Conservation (phyloP, 176 grass and related monocot species). For the Bromus sterilis region DNA sequence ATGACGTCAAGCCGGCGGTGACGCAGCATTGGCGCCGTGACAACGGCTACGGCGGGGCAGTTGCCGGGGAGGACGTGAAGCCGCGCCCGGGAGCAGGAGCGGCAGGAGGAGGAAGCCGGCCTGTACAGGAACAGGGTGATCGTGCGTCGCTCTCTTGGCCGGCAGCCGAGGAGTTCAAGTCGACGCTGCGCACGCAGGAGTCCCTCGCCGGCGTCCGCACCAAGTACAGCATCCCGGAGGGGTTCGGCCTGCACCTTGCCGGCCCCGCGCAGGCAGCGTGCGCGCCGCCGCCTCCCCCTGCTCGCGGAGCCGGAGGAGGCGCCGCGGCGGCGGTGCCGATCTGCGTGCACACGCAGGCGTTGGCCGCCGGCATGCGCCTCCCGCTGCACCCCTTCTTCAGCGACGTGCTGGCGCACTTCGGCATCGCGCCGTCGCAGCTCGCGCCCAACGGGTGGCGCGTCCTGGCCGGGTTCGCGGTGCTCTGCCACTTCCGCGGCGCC, state of each 20-base stretch:
- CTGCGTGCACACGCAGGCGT: slow-evolving; percentile 24
- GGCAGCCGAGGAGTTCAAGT: slow-evolving; percentile 23
- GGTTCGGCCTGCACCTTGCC: slow-evolving; percentile 23
- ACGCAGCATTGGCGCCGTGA: slow-evolving; percentile 18
- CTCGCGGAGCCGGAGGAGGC: neutral
- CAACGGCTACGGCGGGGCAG: neutral
- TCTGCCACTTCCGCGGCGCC: slow-evolving; percentile 32
- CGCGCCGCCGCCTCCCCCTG: neutral
- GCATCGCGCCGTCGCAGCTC: slow-evolving; percentile 33
- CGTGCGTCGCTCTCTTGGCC: slow-evolving; percentile 15
- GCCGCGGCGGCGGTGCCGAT: slow-evolving; percentile 9
- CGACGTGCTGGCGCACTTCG: slow-evolving; percentile 28
- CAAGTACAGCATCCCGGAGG: slow-evolving; percentile 26
- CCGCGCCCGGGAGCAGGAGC: neutral
- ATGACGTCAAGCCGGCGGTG: slow-evolving; percentile 23
- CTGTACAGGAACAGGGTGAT: neutral
- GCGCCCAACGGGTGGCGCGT: slow-evolving; percentile 42
- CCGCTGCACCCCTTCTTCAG: slow-evolving; percentile 35
- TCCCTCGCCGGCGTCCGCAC: slow-evolving; percentile 15
- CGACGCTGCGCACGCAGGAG: slow-evolving; percentile 22
- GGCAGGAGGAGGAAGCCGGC: neutral
- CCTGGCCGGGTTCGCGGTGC: slow-evolving; percentile 23
- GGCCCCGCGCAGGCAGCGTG: slow-evolving; percentile 7
- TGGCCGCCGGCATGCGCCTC: slow-evolving; percentile 28
- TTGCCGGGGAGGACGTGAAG: neutral